Base-by-base conservation (phyloP, 1,284 basidiomycete species). In the Cutaneotrichosporon cyanovorans region DNA sequence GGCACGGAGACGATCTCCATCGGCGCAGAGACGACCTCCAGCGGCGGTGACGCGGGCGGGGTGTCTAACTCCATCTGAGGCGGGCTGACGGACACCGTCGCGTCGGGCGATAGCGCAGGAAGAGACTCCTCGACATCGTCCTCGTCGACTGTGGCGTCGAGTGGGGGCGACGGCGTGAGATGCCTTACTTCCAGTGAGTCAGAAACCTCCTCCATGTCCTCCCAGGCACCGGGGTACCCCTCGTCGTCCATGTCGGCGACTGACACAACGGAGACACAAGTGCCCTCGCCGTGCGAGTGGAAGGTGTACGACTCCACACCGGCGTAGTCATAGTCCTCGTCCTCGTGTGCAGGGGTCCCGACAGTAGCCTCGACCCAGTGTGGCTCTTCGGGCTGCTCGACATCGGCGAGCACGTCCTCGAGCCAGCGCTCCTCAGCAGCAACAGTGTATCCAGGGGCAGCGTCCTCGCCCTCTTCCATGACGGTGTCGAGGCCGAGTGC, bases 401-500 rank as follows among this genome's bases (percentile, higher is more conserved):
- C 59, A 9, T 63, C 58, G 21, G 57, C 48, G 16, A 68, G 44
- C 22, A 66, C 57, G 15, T 65, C 57, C 41, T 69, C 64, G 37
- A 69, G 67, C 65, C 64, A 67, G 41, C 52, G 55, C 43, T 60
- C 57, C 50, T 64, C 50, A 25, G 40, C 39, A 7, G 35, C 22
- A 7, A 44, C 46, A 19, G 46, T 53, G 16, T 47, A 40, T 6
- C 43, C 52, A n/a, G n/a, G n/a, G 35, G 48, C 49, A 42, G 63
- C 60, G 12, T 59, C 60, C 49, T 66, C 66, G 16, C 62, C 63
- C 20, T 65, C 65, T 50, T 69, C 66, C 4, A 58, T 52, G 37
- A 66, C 55, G n/a, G 61, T 58, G 40, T 60, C 61, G 32, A 69
- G 57, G 19, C 61, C 66, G 51, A 66, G 60, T 15, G 67, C 60